Evolutionary conservation across 192 early-diverging fungal genomes (phyloP), one percentile per base, ranked within the genome.

Genomic region (Oehlia diaphana): DNA sequence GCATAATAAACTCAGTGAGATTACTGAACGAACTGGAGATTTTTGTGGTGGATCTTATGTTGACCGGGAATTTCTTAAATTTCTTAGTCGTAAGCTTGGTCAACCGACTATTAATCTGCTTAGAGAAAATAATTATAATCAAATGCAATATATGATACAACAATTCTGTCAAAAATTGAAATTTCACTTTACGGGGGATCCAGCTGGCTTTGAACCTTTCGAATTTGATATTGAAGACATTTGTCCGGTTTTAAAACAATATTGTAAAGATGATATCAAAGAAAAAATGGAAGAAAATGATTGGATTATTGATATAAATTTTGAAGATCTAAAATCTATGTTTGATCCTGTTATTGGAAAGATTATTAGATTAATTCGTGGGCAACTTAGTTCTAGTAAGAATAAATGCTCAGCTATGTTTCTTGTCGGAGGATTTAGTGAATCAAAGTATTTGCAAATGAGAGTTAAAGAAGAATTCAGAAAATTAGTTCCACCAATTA

Each of bases 361-460:
- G 26, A 84, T 89, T 16, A 64, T 86, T 2, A 67, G 80, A 12
- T 63, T 88, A 19, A 86, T 89, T 23, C 72, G 82, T 69, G 64
- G 82, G 33, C 88, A 89, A 53, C 73, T 89, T 33, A 74, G 69
- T 2, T 83, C 84, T 64, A 66, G 79, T 5, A 73, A 82, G 37
- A 68, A 72, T 16, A 72, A 62, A n/a, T 74, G 85, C 4, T 76
- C 83, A n/a, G 83, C 85, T 12, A 85, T 86, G 21, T 89, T 89
- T 77, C 63, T 89, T 72, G 88, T 89, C 9, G 88, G 88, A 21
- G 88, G 88, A 50, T 88, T 88, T 76, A 87, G 88, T 21, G 83
- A 84, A 58, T 88, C 87, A 7, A 76, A 79, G 9, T 88, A 88
- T 49, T 63, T 89, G 9, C 82, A 83, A 67, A 62, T 80, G 6